phyloP scores from a whole-genome alignment of 768 basidiomycete genomes.

The Crassisporium funariophilum region DNA sequence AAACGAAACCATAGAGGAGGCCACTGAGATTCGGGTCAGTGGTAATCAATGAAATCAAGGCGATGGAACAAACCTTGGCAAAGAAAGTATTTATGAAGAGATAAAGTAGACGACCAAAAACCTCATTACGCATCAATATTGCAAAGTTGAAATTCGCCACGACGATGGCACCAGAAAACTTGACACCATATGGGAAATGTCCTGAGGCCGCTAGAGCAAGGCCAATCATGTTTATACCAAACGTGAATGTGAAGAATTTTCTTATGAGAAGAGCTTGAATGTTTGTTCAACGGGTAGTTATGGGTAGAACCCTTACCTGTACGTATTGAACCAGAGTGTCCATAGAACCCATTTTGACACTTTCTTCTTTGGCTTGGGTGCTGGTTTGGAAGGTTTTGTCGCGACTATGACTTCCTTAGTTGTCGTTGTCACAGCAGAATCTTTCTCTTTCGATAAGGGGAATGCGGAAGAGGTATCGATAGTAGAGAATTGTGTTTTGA shows the following conservation, averaged over 20 bases:
- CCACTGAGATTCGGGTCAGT: constrained; percentile 49
- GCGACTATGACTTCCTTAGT: constrained; percentile 34
- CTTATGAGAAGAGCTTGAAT: constrained; percentile 31
- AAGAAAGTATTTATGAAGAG: constrained; percentile 66
- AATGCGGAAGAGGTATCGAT: constrained; percentile 18
- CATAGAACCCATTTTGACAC: constrained; percentile 60
- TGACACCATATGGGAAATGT: constrained; percentile 63
- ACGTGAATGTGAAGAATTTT: constrained; percentile 68
- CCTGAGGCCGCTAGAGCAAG: constrained; percentile 64
- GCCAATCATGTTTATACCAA: constrained; percentile 63
- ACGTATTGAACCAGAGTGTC: constrained; percentile 72
- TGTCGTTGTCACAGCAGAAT: constrained; percentile 36
- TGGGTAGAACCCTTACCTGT: constrained; percentile 46
- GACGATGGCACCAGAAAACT: constrained; percentile 66
- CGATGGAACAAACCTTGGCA: constrained; percentile 52
- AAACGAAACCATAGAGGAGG: constrained; percentile 71
- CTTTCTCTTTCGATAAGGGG: constrained; percentile 43
- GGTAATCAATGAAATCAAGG: not conserved
- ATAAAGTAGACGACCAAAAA: constrained; percentile 73
- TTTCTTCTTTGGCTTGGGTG: constrained; percentile 52
- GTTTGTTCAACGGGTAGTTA: not conserved
- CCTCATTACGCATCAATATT: constrained; percentile 76
- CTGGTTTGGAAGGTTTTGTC: constrained; percentile 38
- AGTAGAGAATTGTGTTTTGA: constrained; percentile 33
- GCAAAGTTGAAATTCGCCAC: constrained; percentile 73